A percentile compares a stretch with the other conserved stretches of the same genome.
Evolutionary conservation across 306 rosid genomes (phyloP).

Genomic region (Dalbergia oliveri): DNA sequence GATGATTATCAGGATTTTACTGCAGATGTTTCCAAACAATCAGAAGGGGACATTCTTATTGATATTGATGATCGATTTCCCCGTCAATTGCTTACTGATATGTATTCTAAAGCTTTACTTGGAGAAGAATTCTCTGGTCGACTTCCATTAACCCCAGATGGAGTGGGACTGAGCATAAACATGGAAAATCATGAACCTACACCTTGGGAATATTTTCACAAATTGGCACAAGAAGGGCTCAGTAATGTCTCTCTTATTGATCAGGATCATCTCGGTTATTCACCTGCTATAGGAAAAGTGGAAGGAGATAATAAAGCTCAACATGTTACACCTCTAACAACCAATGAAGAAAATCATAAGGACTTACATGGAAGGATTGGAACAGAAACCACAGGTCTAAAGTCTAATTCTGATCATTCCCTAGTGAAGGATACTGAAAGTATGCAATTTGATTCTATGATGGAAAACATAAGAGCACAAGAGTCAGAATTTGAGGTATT

Average conservation of each 20-base stretch:
- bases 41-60: conserved; percentile 77
- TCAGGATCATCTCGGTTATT: conserved; percentile 78
- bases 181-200: conserved; percentile 82
- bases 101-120: conserved; percentile 83
- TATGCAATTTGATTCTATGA: conserved; percentile 66
- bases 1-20: conserved; percentile 57
- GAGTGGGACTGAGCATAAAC: conserved; percentile 76
- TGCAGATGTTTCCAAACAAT: conserved; percentile 53
- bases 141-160: conserved; percentile 61
- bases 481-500: conserved; percentile 70
- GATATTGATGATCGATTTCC: conserved; percentile 89
- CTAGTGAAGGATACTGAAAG: conserved; percentile 61
- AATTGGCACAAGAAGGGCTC: conserved; percentile 76
- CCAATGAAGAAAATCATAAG: conserved; percentile 58
- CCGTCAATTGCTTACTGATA: conserved; percentile 79
- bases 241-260: conserved; percentile 76
- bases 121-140: conserved; percentile 58
- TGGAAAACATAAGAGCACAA: conserved; percentile 57
- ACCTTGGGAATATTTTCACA: conserved; percentile 81
- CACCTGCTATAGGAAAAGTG: conserved; percentile 55
- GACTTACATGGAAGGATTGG: conserved; percentile 56
- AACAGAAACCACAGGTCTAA: conserved; percentile 45
- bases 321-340: conserved; percentile 50
- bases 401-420: conserved; percentile 58
- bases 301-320: conserved; percentile 47